phyloP scores from a whole-genome alignment of 805 yeast genomes.

The Myxozyma neglecta region DNA sequence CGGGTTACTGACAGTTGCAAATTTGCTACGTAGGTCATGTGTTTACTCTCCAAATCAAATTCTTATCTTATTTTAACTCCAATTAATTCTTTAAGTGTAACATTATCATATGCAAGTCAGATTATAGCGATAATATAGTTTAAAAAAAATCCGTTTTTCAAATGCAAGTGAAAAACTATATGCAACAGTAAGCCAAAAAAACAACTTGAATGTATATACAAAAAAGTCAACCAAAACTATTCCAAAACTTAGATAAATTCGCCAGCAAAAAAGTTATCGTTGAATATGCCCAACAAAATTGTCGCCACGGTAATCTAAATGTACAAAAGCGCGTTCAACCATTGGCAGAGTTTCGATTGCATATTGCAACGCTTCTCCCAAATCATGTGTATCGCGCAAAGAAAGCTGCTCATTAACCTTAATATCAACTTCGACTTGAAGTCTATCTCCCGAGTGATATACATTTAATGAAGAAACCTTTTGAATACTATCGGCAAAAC shows the following conservation, averaged over 20 bases:
- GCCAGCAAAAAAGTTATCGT: constrained; percentile 1
- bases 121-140: neutral
- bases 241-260: neutral
- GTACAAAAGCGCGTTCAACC: constrained; percentile 68
- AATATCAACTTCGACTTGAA: constrained; percentile 65
- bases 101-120: neutral
- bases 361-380: constrained; percentile 67
- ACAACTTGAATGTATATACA: neutral
- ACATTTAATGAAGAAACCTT: constrained; percentile 57
- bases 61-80: too few relatives aligned
- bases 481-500: constrained; percentile 59
- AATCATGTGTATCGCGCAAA: constrained; percentile 61
- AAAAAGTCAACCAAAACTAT: neutral
- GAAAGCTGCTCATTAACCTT: constrained; percentile 49
- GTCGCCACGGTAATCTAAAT: constrained; percentile 51
- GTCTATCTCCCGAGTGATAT: constrained; percentile 64
- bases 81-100: too few relatives aligned
- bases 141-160: neutral
- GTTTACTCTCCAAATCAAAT: too few relatives aligned
- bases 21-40: too few relatives aligned
- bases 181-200: neutral
- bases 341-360: constrained; percentile 63
- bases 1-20: too few relatives aligned
- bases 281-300: constrained; percentile 43
- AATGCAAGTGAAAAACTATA: too few relatives aligned